phyloP scores from a whole-genome alignment of 306 rosid genomes.

The Rubus parviflorus region DNA sequence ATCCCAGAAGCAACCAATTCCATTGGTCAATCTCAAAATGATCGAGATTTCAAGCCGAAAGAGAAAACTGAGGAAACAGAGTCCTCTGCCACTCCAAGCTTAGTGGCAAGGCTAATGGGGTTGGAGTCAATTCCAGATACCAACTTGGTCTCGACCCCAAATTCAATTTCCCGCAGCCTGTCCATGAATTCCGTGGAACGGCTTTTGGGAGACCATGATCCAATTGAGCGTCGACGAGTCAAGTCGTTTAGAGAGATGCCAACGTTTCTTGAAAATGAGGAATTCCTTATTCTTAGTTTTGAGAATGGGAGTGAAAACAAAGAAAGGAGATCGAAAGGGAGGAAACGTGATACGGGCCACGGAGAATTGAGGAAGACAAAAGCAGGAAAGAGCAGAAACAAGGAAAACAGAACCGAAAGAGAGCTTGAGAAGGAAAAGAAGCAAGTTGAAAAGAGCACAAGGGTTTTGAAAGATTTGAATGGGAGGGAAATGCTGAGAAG shows the following conservation, averaged over 20 bases:
- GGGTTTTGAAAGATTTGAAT: conserved; percentile 25
- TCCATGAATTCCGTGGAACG: conserved; percentile 64
- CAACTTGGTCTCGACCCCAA: conserved; percentile 17
- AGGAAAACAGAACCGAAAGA: conserved; percentile 40
- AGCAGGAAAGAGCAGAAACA: conserved; percentile 24
- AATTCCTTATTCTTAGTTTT: conserved; percentile 63
- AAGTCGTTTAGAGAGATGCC: conserved; percentile 64
- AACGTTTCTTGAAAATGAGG: conserved; percentile 53
- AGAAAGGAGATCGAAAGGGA: conserved; percentile 36
- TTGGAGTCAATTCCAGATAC: conserved; percentile 60
- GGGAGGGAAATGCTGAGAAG: conserved; percentile 33
- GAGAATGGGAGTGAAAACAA: conserved; percentile 36
- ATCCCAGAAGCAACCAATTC: conserved; percentile 37
- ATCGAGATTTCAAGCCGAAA: conserved; percentile 27
- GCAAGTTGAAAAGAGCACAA: conserved; percentile 15
- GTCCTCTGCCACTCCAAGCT: conserved; percentile 39
- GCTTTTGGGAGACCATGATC: conserved; percentile 34
- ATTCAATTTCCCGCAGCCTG: conserved; percentile 44
- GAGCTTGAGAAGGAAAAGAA: conserved; percentile 22
- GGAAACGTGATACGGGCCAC: conserved; percentile 23
- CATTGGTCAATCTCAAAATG: conserved; percentile 14
- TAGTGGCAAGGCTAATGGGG: conserved; percentile 90
- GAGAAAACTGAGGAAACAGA: conserved; percentile 20
- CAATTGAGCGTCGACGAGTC: conserved; percentile 37
- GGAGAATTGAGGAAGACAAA: conserved; percentile 46